phyloP scores from a whole-genome alignment of 1,139 yeast species.

The Geotrichum citri-aurantii region DNA sequence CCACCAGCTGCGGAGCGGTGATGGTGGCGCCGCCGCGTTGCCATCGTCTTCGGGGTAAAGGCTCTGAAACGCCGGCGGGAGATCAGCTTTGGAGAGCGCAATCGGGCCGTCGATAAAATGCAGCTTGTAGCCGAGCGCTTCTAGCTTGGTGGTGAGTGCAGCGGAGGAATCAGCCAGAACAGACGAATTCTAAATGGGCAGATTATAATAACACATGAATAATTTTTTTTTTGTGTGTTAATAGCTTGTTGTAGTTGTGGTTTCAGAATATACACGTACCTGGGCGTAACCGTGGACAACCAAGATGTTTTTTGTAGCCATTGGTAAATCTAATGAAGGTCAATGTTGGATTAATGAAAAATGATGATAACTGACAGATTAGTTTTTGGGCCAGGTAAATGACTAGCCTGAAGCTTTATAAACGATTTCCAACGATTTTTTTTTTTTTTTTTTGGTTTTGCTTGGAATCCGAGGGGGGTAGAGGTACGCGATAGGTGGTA shows the following conservation, averaged over 20 bases:
- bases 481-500: too few relatives aligned
- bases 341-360: too few relatives aligned
- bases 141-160: background rate
- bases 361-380: background rate
- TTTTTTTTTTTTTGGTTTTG: too few relatives aligned
- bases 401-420: too few relatives aligned
- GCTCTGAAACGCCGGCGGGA: background rate
- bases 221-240: background rate
- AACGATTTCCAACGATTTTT: too few relatives aligned
- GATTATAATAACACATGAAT: background rate
- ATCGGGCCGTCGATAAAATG: conserved; percentile 1
- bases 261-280: background rate
- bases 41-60: background rate
- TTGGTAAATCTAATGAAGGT: background rate
- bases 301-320: background rate
- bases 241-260: background rate
- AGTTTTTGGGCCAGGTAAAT: too few relatives aligned
- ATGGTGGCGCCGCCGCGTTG: background rate
- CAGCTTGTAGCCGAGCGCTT: background rate
- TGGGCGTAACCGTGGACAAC: conserved; percentile 11
- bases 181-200: background rate
- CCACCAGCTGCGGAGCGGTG: conserved; percentile 39
- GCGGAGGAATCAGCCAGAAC: background rate
- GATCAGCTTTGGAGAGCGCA: background rate
- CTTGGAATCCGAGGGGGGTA: too few relatives aligned